These are phyloP conservation scores for Termitomyces sp. DNA, from an alignment of 768 basidiomycete species.

Conservation along the genomic window DNA sequence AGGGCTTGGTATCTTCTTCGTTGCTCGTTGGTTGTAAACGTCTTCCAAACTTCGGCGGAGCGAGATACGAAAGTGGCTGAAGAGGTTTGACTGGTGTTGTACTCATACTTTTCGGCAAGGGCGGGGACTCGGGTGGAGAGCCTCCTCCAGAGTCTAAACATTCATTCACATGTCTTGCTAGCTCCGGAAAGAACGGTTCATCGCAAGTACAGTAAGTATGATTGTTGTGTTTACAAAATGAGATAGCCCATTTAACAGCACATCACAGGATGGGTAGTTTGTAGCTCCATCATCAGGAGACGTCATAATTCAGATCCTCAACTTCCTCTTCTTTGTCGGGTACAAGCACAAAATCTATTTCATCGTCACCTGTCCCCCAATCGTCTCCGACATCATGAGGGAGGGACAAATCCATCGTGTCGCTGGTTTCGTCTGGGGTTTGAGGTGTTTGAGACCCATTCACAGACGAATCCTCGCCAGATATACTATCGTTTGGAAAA, in stretches of 20 bases:
- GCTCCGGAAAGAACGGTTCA: slow-evolving; percentile 32
- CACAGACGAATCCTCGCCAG: background rate
- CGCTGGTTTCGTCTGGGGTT: background rate
- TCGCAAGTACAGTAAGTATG: background rate
- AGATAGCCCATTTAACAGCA: slow-evolving; percentile 14
- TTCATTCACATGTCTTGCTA: slow-evolving; percentile 51
- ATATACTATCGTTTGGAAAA: slow-evolving; percentile 14
- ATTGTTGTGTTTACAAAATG: slow-evolving; percentile 9
- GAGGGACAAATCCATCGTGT: slow-evolving; percentile 23
- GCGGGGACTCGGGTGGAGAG: background rate
- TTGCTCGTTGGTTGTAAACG: slow-evolving; percentile 14
- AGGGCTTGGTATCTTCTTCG: slow-evolving; percentile 15
- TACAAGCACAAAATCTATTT: slow-evolving; percentile 17
- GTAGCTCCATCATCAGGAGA: background rate
- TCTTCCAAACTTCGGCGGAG: slow-evolving; percentile 13
- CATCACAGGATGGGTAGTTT: slow-evolving; percentile 26
- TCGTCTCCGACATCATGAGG: slow-evolving; percentile 37
- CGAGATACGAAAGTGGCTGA: slow-evolving; percentile 7
- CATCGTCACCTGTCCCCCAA: slow-evolving; percentile 78
- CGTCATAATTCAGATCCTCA: background rate
- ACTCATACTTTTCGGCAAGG: background rate
- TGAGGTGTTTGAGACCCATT: no score
- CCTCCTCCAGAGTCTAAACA: slow-evolving; percentile 38
- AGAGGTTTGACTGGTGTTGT: background rate
- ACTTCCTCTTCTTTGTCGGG: slow-evolving; percentile 21